Base-by-base conservation (phyloP, 352 stramenopile genomes). In the Globisporangium polare region DNA sequence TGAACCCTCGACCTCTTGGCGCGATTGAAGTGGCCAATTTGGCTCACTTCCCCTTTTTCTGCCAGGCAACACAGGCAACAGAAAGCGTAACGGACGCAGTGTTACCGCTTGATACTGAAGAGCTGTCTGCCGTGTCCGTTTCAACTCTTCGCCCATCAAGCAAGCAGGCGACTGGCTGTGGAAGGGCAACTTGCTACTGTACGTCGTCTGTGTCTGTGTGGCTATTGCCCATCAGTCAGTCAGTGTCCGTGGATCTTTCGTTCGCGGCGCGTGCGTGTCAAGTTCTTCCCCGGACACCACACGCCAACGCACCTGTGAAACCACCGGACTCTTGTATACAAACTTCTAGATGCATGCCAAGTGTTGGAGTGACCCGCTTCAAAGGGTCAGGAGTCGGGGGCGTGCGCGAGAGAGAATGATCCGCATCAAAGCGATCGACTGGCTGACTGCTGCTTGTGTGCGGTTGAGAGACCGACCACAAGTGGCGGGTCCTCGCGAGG, bases 91-190 rank as follows among this genome's bases (percentile, higher is more conserved):
- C 50, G 50, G 50, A 55, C 50, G 20, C n/a, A 20, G 5, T 49
- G 6, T 5, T 6, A 17, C 20, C 10, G 42, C 18, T 47, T 9
- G 10, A 24, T 47, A 47, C 41, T 47, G 26, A 54, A 54, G 17
- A 20, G 17, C 29, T 35, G 20, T n/a, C 15, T 13, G 15, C n/a
- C 50, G 29, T 55, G 50, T 55, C 50, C 50, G 29, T 55, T 55
- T 55, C 29, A 18, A 18, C 39, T 54, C 49, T 54, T 54, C 2
- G 42, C n/a, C 42, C 42, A 49, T 49, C n/a, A 49, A 49, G n/a
- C 29, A 49, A 49, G n/a, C 29, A 49, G 27, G n/a, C 18, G 9
- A 27, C 17, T 45, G 37, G 37, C 7, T 43, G 37, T n/a, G 39
- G 22, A 45, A 45, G n/a, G 39, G 39, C 39, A 45, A 45, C 18